These are phyloP conservation scores for Rhazya stricta DNA, from an alignment of 257 asterid species.

Conservation along the genomic window DNA sequence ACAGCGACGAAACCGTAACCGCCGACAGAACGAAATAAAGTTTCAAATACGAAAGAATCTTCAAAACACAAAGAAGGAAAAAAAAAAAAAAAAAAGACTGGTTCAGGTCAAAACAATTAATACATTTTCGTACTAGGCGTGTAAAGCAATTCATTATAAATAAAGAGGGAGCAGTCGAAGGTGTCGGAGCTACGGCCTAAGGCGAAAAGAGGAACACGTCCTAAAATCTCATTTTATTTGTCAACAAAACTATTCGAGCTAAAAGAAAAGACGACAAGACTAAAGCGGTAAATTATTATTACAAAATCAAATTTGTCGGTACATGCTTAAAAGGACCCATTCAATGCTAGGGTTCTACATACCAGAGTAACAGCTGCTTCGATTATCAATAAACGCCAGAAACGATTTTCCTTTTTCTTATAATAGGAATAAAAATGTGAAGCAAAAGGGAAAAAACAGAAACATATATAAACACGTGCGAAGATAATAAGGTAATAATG, in stretches of 20 bases:
- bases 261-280: no score
- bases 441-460: not conserved
- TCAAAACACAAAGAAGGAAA: slow-evolving; percentile 11
- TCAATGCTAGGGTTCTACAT: slow-evolving; percentile 9
- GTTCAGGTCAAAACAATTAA: slow-evolving; percentile 14
- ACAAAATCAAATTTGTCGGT: not conserved
- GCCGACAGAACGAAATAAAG: not conserved
- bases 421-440: not conserved
- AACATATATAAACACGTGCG: not conserved
- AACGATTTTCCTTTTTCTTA: no score
- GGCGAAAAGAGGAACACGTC: not conserved
- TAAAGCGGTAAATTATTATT: not conserved
- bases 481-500: not conserved
- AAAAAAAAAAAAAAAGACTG: not conserved
- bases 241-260: no score
- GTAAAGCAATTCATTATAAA: not conserved
- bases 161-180: not conserved
- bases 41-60: slow-evolving; percentile 7
- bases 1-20: not conserved
- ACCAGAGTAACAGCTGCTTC: not conserved
- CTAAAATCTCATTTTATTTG: no score
- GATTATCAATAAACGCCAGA: not conserved
- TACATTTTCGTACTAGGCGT: not conserved
- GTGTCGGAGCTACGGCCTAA: no score
- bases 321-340: not conserved